These are phyloP conservation scores for Parastagonospora avenae DNA, from an alignment of 2,329 filamentous ascomycete genomes.

Conservation along the genomic window DNA sequence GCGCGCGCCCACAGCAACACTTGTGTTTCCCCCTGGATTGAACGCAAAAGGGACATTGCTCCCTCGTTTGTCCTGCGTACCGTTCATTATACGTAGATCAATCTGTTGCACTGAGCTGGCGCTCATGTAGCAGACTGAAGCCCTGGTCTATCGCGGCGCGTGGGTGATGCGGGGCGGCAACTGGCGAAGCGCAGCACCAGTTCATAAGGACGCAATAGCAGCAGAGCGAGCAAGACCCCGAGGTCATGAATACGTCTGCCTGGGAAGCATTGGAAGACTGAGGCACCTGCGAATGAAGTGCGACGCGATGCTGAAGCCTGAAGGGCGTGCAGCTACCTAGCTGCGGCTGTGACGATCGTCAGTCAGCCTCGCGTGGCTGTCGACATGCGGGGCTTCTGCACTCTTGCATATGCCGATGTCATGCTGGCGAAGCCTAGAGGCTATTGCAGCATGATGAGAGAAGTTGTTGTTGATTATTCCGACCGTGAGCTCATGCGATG, in stretches of 20 bases:
- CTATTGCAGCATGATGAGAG: neutral
- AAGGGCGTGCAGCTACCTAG: constrained; percentile 15
- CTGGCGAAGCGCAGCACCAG: neutral
- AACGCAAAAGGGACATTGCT: constrained; percentile 41
- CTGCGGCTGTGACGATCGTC: constrained; percentile 19
- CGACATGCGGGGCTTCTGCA: constrained; percentile 3
- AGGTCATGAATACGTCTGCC: constrained; percentile 37
- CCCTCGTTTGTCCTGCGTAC: constrained; percentile 27
- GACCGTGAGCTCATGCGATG: constrained; percentile 3
- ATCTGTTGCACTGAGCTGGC: neutral
- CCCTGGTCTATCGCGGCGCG: constrained; percentile 15
- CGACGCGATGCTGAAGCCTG: constrained; percentile 30
- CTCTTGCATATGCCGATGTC: constrained; percentile 2
- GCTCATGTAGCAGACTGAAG: constrained; percentile 4
- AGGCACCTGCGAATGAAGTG: constrained; percentile 28
- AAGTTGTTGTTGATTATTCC: neutral
- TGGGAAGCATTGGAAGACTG: constrained; percentile 32
- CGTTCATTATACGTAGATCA: constrained; percentile 23
- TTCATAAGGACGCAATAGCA: constrained; percentile 9
- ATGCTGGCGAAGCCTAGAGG: constrained; percentile 2
- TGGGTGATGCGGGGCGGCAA: constrained; percentile 19
- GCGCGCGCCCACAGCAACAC: constrained; percentile 17
- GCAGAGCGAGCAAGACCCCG: constrained; percentile 12
- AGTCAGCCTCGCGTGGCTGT: constrained; percentile 15
- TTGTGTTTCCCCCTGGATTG: constrained; percentile 34